Percentiles rank a stretch among this genome's conserved stretches.
phyloP scores from a whole-genome alignment of 2,329 filamentous ascomycete genomes.

The Monosporascus ibericus region DNA sequence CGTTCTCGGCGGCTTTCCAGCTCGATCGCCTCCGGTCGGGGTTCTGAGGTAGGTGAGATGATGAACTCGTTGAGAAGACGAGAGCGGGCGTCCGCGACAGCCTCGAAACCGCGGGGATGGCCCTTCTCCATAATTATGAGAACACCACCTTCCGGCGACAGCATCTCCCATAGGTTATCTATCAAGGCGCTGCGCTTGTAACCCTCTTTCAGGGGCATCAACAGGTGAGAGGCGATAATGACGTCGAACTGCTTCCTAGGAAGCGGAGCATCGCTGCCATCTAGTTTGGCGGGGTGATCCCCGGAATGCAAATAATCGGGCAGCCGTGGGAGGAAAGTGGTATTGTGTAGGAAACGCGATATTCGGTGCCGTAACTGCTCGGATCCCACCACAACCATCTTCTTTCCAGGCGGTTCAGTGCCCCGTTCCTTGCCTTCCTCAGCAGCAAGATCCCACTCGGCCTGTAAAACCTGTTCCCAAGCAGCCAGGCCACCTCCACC shows the following conservation, averaged over 20 bases:
- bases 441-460: constrained; percentile 71
- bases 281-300: constrained; percentile 52
- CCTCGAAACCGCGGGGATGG: constrained; percentile 85
- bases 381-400: constrained; percentile 74
- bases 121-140: constrained; percentile 88
- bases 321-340: constrained; percentile 85
- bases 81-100: constrained; percentile 76
- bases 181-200: constrained; percentile 72
- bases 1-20: constrained; percentile 36
- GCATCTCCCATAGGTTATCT: constrained; percentile 82
- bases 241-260: constrained; percentile 79
- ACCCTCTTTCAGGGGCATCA: constrained; percentile 71
- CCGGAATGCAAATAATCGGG: constrained; percentile 73
- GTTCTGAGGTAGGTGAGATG: constrained; percentile 23
- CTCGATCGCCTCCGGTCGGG: constrained; percentile 34
- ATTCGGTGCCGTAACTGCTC: constrained; percentile 68
- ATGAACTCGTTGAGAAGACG: constrained; percentile 68
- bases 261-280: constrained; percentile 48
- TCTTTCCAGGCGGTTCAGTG: constrained; percentile 57
- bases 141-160: constrained; percentile 79
- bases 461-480: constrained; percentile 70
- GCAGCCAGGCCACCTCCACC: constrained; percentile 69
- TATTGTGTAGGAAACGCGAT: constrained; percentile 75
- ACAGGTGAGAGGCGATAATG: constrained; percentile 79
- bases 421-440: constrained; percentile 39